Conservation (phyloP, 306 rosid species). For the Pachyrhizus erosus region DNA sequence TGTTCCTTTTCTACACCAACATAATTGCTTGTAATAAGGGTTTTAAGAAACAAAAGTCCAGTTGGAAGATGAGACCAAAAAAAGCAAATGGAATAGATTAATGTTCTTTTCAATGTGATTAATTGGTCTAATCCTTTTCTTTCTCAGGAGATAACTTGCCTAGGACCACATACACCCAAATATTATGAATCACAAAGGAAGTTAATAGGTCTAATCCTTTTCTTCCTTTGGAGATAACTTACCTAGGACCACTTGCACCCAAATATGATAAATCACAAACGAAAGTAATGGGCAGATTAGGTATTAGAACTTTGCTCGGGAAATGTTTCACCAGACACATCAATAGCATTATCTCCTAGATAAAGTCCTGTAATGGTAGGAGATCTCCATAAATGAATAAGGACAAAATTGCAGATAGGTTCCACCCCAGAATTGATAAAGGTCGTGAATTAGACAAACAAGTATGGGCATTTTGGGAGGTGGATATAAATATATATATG, state of each 20-base stretch:
- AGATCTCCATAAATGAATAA: constrained; percentile 56
- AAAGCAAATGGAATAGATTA: constrained; percentile 11
- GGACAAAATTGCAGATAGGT: constrained; percentile 59
- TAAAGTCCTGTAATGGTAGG: constrained; percentile 48
- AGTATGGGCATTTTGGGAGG: constrained; percentile 54
- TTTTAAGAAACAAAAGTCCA: constrained; percentile 8
- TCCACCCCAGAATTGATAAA: constrained; percentile 38
- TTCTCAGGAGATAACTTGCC: constrained; percentile 1
- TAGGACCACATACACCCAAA: constrained; percentile 32
- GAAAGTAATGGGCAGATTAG: neutral
- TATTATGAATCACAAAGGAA: constrained; percentile 15
- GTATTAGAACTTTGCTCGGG: constrained; percentile 17
- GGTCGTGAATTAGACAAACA: constrained; percentile 36
- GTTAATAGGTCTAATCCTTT: constrained; percentile 12
- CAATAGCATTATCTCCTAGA: constrained; percentile 50
- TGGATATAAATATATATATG: too few relatives aligned
- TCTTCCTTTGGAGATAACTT: constrained; percentile 25
- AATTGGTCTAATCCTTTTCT: constrained; percentile 1
- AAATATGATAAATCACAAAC: constrained; percentile 31
- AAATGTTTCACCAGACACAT: constrained; percentile 54
- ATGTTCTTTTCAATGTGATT: constrained; percentile 36
- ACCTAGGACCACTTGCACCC: constrained; percentile 30
- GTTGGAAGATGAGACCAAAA: constrained; percentile 18
- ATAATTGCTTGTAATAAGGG: constrained; percentile 15
- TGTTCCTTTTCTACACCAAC: constrained; percentile 25